A percentile compares a stretch with the other conserved stretches of the same genome.
phyloP scores from a whole-genome alignment of 179 eudicot species.

The Vitellaria paradoxa region DNA sequence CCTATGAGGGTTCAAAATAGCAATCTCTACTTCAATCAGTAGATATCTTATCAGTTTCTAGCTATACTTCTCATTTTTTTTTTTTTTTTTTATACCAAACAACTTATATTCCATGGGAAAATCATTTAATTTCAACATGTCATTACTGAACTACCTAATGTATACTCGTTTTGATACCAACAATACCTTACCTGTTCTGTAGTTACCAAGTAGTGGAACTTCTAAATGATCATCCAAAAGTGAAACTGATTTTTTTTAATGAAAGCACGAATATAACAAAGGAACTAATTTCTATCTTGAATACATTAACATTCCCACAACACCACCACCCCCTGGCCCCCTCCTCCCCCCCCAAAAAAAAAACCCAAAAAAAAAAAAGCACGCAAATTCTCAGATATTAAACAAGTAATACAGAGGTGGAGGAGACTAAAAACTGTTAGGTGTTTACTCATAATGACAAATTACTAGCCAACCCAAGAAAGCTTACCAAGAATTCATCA shows the following conservation, averaged over 20 bases:
- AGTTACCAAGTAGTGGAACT: background rate
- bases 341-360: background rate
- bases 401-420: background rate
- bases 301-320: background rate
- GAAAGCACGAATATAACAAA: background rate
- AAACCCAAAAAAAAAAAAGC: background rate
- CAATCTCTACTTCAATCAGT: too few relatives aligned
- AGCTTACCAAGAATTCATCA: slow-evolving; percentile 82
- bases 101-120: background rate
- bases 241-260: background rate
- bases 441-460: background rate
- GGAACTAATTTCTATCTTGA: background rate
- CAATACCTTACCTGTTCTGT: background rate
- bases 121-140: background rate
- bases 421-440: background rate
- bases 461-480: background rate
- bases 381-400: background rate
- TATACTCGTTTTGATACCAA: background rate
- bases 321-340: background rate
- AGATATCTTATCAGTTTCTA: too few relatives aligned
- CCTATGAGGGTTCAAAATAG: too few relatives aligned
- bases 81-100: too few relatives aligned
- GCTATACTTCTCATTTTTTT: too few relatives aligned
- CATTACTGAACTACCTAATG: background rate
- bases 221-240: background rate